Percentiles rank a stretch among this genome's conserved stretches.
phyloP scores from a whole-genome alignment of 2,329 filamentous ascomycete species.

The Colletotrichum liriopes region DNA sequence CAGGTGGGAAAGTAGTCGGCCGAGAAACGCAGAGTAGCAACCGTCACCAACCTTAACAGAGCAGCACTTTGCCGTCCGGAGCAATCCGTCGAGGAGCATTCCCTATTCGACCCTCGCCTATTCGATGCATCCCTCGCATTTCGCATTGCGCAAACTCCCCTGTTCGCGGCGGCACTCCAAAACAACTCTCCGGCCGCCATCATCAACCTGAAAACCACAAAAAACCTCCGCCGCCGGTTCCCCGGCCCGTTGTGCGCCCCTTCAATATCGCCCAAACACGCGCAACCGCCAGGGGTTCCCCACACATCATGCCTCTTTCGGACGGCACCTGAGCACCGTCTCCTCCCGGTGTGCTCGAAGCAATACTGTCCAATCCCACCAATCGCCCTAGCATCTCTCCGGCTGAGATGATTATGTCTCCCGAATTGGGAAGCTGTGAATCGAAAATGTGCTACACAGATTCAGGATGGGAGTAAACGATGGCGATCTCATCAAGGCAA shows the following conservation, averaged over 20 bases:
- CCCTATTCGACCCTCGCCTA: background rate
- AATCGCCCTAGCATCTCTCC: slow-evolving; percentile 19
- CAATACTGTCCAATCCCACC: slow-evolving; percentile 33
- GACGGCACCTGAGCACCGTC: slow-evolving; percentile 6
- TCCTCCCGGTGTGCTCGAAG: background rate
- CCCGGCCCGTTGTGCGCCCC: slow-evolving; percentile 23
- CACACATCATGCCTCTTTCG: slow-evolving; percentile 22
- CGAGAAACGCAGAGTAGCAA: background rate
- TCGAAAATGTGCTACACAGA: too few species aligned
- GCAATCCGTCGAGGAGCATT: background rate
- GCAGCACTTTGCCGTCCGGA: background rate
- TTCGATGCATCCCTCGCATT: background rate
- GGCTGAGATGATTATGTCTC: background rate
- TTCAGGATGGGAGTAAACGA: background rate
- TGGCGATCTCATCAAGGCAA: background rate
- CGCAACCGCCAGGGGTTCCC: slow-evolving; percentile 31
- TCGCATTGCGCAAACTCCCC: background rate
- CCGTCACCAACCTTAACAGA: background rate
- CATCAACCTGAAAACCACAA: slow-evolving; percentile 22
- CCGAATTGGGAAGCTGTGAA: background rate
- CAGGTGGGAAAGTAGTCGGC: slow-evolving; percentile 23
- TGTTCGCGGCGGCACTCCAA: slow-evolving; percentile 5
- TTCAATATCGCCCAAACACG: slow-evolving; percentile 37
- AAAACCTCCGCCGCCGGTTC: slow-evolving; percentile 11
- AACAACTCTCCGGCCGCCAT: slow-evolving; percentile 13